Conservation (phyloP, 495 filamentous ascomycete species). For the Hyphodiscus hymeniophilus region DNA sequence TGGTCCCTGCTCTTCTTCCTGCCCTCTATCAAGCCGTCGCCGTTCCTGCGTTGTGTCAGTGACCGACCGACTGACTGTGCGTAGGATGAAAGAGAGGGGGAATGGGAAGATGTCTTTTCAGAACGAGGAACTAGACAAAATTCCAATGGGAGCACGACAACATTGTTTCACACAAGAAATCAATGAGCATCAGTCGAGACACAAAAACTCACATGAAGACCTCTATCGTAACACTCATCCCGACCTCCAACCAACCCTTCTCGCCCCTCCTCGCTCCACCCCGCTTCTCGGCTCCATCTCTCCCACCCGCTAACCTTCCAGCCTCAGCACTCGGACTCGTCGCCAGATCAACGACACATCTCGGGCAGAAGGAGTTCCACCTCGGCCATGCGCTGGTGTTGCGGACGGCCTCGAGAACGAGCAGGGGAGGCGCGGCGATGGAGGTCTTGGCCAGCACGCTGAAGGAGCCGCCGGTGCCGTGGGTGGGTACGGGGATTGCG, state of each 20-base stretch:
- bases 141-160: too few relatives aligned
- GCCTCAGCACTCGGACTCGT: not conserved
- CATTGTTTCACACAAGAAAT: too few relatives aligned
- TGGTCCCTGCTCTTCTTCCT: slow-evolving; percentile 7
- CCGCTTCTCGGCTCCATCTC: not conserved
- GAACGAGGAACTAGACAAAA: too few relatives aligned
- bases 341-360: not conserved
- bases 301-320: not conserved
- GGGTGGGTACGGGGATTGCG: slow-evolving; percentile 8
- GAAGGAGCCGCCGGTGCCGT: slow-evolving; percentile 10
- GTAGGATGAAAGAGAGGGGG: too few relatives aligned
- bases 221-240: slow-evolving; percentile 2
- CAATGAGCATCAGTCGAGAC: too few relatives aligned
- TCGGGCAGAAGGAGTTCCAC: slow-evolving; percentile 16
- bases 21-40: slow-evolving; percentile 8
- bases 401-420: slow-evolving; percentile 1
- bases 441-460: slow-evolving; percentile 1
- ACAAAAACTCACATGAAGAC: too few relatives aligned
- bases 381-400: slow-evolving; percentile 5
- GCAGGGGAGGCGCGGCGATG: slow-evolving; percentile 1
- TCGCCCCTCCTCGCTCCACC: not conserved
- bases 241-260: slow-evolving; percentile 4
- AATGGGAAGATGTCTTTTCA: too few relatives aligned
- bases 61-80: too few relatives aligned
- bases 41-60: too few relatives aligned